These are phyloP conservation scores for Pseudocercospora cruenta DNA, from an alignment of 2,329 filamentous ascomycete genomes.

Conservation along the genomic window DNA sequence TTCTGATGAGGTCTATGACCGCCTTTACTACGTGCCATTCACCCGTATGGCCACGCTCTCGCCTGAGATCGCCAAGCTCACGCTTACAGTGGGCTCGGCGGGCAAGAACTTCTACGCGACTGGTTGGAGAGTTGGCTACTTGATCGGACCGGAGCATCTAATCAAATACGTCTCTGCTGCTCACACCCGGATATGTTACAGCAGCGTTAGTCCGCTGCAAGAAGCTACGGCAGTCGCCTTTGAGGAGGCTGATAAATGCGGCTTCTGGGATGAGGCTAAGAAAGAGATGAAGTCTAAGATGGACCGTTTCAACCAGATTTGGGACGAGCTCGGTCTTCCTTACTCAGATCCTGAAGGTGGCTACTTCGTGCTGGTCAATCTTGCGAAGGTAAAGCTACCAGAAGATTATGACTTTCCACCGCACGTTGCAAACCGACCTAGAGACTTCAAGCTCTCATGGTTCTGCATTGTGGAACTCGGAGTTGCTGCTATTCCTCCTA, in stretches of 20 bases:
- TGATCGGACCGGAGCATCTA: constrained; percentile 85
- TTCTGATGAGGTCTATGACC: constrained; percentile 75
- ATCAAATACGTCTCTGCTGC: constrained; percentile 91
- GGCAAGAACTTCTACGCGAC: constrained; percentile 99
- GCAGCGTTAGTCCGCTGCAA: constrained; percentile 87
- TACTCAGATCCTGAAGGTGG: constrained; percentile 95
- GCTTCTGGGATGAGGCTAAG: constrained; percentile 86
- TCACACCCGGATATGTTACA: constrained; percentile 96
- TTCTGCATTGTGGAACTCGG: constrained; percentile 96
- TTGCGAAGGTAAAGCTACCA: constrained; percentile 83
- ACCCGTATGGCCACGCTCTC: constrained; percentile 89
- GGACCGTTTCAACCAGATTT: constrained; percentile 75
- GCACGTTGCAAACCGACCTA: constrained; percentile 80
- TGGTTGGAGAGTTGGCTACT: constrained; percentile 94
- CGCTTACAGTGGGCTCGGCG: constrained; percentile 90
- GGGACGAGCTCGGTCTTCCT: constrained; percentile 53
- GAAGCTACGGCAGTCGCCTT: constrained; percentile 94
- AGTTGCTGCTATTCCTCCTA: constrained; percentile 92
- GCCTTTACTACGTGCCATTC: constrained; percentile 92
- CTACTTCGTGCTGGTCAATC: constrained; percentile 96
- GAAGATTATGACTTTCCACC: constrained; percentile 83
- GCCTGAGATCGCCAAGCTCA: constrained; percentile 83
- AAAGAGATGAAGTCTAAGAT: constrained; percentile 89
- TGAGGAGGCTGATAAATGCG: constrained; percentile 79
- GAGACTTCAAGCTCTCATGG: constrained; percentile 95